A percentile compares a stretch with the other conserved stretches of the same genome.
Conservation (phyloP, 768 basidiomycete species). For the Piloderma croceum region DNA sequence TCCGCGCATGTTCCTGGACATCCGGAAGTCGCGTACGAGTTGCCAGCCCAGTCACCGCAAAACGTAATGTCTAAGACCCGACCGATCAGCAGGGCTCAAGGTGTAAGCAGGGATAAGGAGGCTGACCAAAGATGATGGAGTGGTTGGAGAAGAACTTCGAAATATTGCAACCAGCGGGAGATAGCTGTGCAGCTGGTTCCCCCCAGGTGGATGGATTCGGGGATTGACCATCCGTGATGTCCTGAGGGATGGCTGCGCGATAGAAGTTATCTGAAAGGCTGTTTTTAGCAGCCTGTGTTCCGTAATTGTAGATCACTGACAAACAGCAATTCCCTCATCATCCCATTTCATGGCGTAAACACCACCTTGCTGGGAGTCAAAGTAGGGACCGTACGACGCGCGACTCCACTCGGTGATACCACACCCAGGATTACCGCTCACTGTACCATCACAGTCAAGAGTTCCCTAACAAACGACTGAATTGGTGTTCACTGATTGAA, state of each 20-base stretch:
- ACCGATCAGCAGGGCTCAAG: too few relatives aligned
- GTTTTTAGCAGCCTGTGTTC: not conserved
- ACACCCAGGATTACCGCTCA: conserved; percentile 65
- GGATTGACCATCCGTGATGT: conserved; percentile 47
- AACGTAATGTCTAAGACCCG: conserved; percentile 85
- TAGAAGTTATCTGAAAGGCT: conserved; percentile 67
- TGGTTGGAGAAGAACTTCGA: conserved; percentile 59
- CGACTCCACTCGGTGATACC: conserved; percentile 74
- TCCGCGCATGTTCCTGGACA: conserved; percentile 72
- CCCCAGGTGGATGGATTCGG: conserved; percentile 71
- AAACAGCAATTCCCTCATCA: conserved; percentile 65
- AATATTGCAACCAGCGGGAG: conserved; percentile 51
- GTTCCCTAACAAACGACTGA: not conserved
- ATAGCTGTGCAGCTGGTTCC: conserved; percentile 55
- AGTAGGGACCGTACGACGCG: conserved; percentile 78
- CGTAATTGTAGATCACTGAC: conserved; percentile 37
- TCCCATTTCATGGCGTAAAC: conserved; percentile 92
- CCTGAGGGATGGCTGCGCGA: conserved; percentile 66
- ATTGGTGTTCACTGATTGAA: too few relatives aligned
- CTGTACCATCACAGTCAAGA: conserved; percentile 43
- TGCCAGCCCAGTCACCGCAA: conserved; percentile 84
- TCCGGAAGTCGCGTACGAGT: conserved; percentile 65
- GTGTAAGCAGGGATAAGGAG: too few relatives aligned
- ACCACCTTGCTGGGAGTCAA: conserved; percentile 76
- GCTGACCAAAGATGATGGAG: conserved; percentile 69